A percentile compares a stretch with the other conserved stretches of the same genome.
Evolutionary conservation across 176 grass and related monocot genomes (phyloP).

Genomic region (Oryza nivara): DNA sequence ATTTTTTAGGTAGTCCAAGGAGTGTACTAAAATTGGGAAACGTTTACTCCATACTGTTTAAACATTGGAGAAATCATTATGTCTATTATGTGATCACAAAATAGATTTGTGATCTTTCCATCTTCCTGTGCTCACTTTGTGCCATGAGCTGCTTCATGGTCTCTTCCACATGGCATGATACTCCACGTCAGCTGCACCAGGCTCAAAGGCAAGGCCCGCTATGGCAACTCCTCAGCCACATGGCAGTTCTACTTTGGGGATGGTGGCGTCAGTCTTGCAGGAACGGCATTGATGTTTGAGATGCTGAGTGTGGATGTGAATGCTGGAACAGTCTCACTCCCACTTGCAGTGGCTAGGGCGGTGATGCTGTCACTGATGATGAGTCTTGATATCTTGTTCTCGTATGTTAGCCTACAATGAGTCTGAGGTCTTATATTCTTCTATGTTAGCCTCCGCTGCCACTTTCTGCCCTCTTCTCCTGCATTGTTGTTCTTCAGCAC

Average conservation of each 20-base stretch:
- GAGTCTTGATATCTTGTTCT: not conserved
- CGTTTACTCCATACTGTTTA: not conserved
- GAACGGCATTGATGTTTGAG: not conserved
- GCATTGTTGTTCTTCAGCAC: not conserved
- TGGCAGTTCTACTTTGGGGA: not conserved
- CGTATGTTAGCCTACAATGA: not conserved
- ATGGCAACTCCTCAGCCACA: not conserved
- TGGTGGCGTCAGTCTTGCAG: not conserved
- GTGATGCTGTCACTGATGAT: not conserved
- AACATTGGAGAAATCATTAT: not conserved
- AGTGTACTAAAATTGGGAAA: not conserved
- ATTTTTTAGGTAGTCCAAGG: not conserved
- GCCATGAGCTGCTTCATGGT: not conserved
- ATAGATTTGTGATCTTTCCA: not conserved
- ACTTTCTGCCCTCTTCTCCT: not conserved
- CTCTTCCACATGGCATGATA: constrained; percentile 4
- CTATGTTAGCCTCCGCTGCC: not conserved
- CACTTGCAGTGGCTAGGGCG: not conserved
- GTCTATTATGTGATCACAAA: not conserved
- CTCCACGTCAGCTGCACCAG: not conserved
- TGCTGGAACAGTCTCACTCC: not conserved
- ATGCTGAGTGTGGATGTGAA: not conserved
- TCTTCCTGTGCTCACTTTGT: not conserved
- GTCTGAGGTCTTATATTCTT: constrained; percentile 18
- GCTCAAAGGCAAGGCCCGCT: not conserved